Evolutionary conservation across 2,329 filamentous ascomycete genomes (phyloP), one percentile per base, ranked within the genome.

Genomic region (Trichoderma koningii): DNA sequence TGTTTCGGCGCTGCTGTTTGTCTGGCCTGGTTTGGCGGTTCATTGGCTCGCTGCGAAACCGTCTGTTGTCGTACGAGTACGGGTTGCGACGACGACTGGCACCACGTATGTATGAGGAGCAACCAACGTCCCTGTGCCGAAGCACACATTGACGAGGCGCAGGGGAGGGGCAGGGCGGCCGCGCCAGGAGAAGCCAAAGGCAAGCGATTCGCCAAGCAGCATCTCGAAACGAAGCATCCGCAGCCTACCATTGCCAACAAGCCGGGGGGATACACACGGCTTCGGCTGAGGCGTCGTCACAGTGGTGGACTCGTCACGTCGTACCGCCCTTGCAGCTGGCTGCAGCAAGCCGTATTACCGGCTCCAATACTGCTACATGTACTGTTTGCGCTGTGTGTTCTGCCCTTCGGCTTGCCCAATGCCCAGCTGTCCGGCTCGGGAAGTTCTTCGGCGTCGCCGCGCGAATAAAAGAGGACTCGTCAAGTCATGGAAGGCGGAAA

Each of bases 381-480:
- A 30, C 28, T 30, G 28, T 30, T 59, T 45, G 41, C 34, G 17
- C 45, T 47, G 42, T 21, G 44, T n/a, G 21, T n/a, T 50, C 6
- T 15, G 23, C 6, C 14, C 15, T 51, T 17, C 5, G 55, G 28
- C 19, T 42, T 30, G 23, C 48, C 47, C 53, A 42, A 53, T 23
- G 26, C 34, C 34, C 34, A 38, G 34, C 34, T 41, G 51, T 44
- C 52, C 12, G 34, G 34, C 51, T 53, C 30, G n/a, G 52, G 51
- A 63, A 45, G 53, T 66, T 14, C 34, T 41, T 66, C 64, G 64
- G 64, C 64, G 64, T 63, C 41, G 64, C 64, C 64, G 64, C 56
- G 53, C 52, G 45, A 59, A 66, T 55, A 63, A 66, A 53, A 21
- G 9, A 15, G 41, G 34, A 53, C 14, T 38, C 34, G 34, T 38